Evolutionary conservation across 225 moss, liverwort and hornwort species (phyloP).

Genomic region (Marchantia polymorpha): DNA sequence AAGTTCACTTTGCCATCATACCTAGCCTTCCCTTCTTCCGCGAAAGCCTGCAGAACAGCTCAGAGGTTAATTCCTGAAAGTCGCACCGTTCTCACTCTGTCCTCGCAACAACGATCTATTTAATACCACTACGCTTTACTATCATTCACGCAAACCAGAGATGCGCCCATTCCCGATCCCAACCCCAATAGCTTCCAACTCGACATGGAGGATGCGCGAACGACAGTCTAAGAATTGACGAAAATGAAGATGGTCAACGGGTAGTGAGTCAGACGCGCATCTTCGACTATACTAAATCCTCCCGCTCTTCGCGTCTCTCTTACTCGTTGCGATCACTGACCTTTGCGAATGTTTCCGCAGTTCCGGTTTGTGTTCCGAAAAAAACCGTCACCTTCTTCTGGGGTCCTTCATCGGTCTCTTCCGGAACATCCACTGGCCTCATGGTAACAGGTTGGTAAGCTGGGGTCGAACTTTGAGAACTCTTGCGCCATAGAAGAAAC

Average conservation of each 20-base stretch:
- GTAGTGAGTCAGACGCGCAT: background rate
- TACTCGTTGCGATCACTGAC: constrained; percentile 30
- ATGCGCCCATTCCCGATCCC: background rate
- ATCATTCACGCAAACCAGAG: background rate
- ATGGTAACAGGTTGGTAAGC: background rate
- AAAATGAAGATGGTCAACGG: background rate
- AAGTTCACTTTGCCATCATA: constrained; percentile 62
- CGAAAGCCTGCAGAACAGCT: constrained; percentile 44
- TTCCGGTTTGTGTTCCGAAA: constrained; percentile 95
- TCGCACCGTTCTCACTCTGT: background rate
- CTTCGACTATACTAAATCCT: background rate
- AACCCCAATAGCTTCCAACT: background rate
- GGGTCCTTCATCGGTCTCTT: constrained; percentile 10
- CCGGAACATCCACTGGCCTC: background rate
- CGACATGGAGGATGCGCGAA: background rate
- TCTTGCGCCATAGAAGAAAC: constrained; percentile 35
- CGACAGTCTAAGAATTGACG: background rate
- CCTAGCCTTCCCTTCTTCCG: constrained; percentile 76
- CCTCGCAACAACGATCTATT: background rate
- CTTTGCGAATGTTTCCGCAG: constrained; percentile 92
- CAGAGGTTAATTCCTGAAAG: background rate
- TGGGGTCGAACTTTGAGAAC: background rate
- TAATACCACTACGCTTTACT: too few species aligned
- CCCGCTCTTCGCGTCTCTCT: background rate
- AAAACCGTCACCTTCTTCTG: constrained; percentile 68